These are phyloP conservation scores for Paspalum vaginatum DNA, from an alignment of 176 grass and related monocot species.

Conservation along the genomic window DNA sequence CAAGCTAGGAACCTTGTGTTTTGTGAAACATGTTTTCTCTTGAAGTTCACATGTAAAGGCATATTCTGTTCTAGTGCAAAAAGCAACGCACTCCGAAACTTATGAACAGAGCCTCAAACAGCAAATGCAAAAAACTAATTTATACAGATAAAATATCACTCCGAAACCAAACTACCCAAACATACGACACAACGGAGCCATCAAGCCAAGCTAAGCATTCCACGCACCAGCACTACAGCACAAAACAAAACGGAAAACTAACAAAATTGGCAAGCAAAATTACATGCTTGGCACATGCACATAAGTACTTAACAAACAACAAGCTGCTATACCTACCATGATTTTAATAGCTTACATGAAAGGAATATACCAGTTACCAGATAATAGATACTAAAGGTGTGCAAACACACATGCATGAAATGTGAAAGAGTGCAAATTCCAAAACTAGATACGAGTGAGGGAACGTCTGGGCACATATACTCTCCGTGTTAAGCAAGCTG, in stretches of 20 bases:
- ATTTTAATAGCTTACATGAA: not conserved
- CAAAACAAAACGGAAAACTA: not conserved
- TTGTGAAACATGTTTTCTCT: not conserved
- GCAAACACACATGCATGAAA: not conserved
- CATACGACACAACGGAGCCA: not conserved
- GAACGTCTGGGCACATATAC: not conserved
- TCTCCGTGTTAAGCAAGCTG: not conserved
- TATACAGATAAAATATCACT: no score
- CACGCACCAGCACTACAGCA: no score
- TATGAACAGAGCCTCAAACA: not conserved
- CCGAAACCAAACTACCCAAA: not conserved
- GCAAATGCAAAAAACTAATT: not conserved
- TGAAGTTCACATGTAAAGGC: not conserved
- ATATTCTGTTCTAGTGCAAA: not conserved
- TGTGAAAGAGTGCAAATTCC: not conserved
- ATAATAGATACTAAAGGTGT: not conserved
- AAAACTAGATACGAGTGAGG: not conserved
- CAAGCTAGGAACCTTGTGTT: not conserved
- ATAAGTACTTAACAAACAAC: not conserved
- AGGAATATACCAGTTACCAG: not conserved
- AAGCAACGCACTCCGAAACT: not conserved
- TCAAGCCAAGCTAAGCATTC: not conserved
- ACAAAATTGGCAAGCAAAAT: not conserved
- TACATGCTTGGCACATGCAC: not conserved
- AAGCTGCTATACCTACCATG: not conserved